Evolutionary conservation across 306 rosid species (phyloP).

Genomic region (Malus sieversii): DNA sequence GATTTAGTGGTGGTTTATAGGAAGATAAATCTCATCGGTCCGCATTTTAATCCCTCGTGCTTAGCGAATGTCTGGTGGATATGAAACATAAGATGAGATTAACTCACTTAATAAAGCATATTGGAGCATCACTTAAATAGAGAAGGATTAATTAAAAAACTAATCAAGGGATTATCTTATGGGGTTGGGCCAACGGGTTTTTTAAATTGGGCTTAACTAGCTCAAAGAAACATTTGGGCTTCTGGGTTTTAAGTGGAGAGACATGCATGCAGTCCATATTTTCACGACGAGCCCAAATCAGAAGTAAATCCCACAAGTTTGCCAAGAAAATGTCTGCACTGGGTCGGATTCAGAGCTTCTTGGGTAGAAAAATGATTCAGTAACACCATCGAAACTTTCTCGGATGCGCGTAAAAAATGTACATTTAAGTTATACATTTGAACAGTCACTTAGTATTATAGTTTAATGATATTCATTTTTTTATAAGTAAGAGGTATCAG

Average conservation of each 20-base stretch:
- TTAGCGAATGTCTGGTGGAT: neutral
- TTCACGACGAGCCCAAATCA: neutral
- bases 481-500: accelerated
- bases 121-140: too few species aligned
- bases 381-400: too few species aligned
- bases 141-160: neutral
- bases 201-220: neutral
- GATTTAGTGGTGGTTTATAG: slow-evolving; percentile 4
- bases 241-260: neutral
- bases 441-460: accelerated
- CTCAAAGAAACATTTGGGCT: neutral
- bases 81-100: neutral
- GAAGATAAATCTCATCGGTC: slow-evolving; percentile 8
- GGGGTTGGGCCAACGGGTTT: neutral
- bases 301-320: neutral
- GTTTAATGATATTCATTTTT: accelerated
- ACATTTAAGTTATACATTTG: too few species aligned
- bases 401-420: too few species aligned
- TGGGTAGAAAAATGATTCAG: too few species aligned
- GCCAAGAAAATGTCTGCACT: neutral
- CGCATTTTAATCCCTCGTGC: slow-evolving; percentile 11
- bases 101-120: neutral
- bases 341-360: neutral
- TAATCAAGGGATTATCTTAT: neutral
- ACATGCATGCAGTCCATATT: neutral